These are phyloP conservation scores for Tylopilus plumbeoviolaceoides DNA, from an alignment of 768 basidiomycete genomes.

Conservation along the genomic window DNA sequence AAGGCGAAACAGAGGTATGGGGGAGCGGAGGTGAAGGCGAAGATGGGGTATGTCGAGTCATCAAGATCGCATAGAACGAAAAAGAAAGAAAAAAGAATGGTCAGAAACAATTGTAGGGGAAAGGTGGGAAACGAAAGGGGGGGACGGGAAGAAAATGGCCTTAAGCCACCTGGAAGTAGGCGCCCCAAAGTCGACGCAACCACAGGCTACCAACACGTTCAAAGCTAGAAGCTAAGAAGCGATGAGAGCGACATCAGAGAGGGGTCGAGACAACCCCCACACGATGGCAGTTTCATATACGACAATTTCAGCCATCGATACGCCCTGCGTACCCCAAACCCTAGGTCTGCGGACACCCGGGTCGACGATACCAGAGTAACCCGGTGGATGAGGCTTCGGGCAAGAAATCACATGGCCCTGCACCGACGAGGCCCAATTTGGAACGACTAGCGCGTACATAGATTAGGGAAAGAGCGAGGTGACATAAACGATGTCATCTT, in stretches of 20 bases:
- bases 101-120: conserved; percentile 2
- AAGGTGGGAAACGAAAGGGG: background rate
- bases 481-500: background rate
- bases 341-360: background rate
- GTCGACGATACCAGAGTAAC: background rate
- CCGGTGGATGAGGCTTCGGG: background rate
- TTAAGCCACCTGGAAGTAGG: background rate
- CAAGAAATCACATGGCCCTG: conserved; percentile 3
- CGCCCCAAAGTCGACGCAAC: background rate
- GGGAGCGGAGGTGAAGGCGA: background rate
- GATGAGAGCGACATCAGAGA: background rate
- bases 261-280: background rate
- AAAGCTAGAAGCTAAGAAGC: conserved; percentile 10
- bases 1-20: background rate
- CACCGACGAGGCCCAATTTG: background rate
- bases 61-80: background rate
- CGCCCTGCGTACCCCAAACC: background rate
- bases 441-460: background rate
- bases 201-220: background rate
- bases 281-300: background rate
- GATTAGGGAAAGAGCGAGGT: background rate
- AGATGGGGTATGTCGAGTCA: conserved; percentile 1
- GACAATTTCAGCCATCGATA: background rate
- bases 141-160: background rate
- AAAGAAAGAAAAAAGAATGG: background rate